Evolutionary conservation across 495 filamentous ascomycete genomes (phyloP).

Genomic region (Hypoxylon lenormandii): DNA sequence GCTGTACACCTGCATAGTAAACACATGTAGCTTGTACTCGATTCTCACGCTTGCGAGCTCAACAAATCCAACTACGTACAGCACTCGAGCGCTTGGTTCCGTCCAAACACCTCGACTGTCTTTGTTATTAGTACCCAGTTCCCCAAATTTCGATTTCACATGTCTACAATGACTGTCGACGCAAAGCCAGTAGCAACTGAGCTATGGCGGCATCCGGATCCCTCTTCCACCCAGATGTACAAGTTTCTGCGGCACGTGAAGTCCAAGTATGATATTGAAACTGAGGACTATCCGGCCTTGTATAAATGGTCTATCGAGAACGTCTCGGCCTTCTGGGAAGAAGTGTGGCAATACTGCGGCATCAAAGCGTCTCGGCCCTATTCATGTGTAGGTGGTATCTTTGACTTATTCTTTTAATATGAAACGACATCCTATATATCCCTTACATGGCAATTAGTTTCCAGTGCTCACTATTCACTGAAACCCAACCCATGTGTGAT

Average conservation of each 20-base stretch:
- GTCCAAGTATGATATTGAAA: conserved; percentile 70
- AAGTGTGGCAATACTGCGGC: conserved; percentile 83
- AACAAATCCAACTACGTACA: no score
- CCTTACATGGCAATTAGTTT: no score
- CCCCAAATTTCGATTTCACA: neutral
- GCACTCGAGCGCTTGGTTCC: no score
- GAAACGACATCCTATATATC: no score
- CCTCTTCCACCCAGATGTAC: conserved; percentile 74
- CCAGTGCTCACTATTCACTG: no score
- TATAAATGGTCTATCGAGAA: conserved; percentile 87
- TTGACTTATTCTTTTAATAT: conserved; percentile 3
- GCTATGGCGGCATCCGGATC: conserved; percentile 79
- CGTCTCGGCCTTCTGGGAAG: conserved; percentile 81
- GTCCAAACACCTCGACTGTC: no score
- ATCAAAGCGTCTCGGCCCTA: conserved; percentile 75
- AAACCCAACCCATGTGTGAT: no score
- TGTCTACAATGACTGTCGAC: conserved; percentile 45
- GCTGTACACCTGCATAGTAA: no score
- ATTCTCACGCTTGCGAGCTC: no score
- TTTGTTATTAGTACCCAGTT: no score
- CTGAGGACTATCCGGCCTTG: conserved; percentile 75
- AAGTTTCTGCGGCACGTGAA: conserved; percentile 76
- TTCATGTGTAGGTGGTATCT: conserved; percentile 62
- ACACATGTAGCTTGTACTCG: no score
- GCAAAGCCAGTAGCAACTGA: conserved; percentile 49